These are phyloP conservation scores for Biancaea sappan DNA, from an alignment of 306 rosid genomes.

Conservation along the genomic window DNA sequence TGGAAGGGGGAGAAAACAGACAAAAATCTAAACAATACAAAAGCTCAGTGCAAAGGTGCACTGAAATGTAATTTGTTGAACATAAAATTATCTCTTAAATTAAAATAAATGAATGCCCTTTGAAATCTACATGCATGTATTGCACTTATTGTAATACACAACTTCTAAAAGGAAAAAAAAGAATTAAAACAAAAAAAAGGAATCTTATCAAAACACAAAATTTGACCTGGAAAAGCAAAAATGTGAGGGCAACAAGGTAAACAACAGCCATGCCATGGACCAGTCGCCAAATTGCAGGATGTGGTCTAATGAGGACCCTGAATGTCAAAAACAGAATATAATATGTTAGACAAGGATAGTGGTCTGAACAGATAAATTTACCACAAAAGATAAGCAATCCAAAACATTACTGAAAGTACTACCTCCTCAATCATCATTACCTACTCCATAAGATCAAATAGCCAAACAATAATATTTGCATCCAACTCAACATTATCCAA, in stretches of 20 bases:
- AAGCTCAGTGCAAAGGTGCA: slow-evolving; percentile 10
- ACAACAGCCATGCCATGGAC: slow-evolving; percentile 99
- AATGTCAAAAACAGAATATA: slow-evolving; percentile 35
- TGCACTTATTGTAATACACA: neutral
- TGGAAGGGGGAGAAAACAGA: neutral
- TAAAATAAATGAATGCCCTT: neutral
- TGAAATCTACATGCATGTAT: neutral
- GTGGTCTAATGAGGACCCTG: slow-evolving; percentile 98
- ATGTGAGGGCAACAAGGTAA: slow-evolving; percentile 90
- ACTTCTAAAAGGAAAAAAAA: neutral
- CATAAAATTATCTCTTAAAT: neutral
- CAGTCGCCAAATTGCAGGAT: slow-evolving; percentile 99
- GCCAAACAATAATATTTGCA: neutral
- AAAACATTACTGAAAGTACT: neutral
- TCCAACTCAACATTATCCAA: neutral
- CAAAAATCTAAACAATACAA: neutral
- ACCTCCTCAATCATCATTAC: slow-evolving; percentile 21
- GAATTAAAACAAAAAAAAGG: too few species aligned
- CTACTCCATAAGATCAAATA: neutral
- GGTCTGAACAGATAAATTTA: slow-evolving; percentile 16
- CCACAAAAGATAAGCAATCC: slow-evolving; percentile 3
- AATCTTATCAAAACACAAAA: slow-evolving; percentile 11
- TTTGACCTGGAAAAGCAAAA: slow-evolving; percentile 96
- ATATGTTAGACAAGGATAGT: slow-evolving; percentile 24
- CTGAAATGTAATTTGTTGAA: neutral